Evolutionary conservation across 164 flowering plant genomes (phyloP), one percentile per base, ranked within the genome.

Genomic region (Cinnamomum chago): DNA sequence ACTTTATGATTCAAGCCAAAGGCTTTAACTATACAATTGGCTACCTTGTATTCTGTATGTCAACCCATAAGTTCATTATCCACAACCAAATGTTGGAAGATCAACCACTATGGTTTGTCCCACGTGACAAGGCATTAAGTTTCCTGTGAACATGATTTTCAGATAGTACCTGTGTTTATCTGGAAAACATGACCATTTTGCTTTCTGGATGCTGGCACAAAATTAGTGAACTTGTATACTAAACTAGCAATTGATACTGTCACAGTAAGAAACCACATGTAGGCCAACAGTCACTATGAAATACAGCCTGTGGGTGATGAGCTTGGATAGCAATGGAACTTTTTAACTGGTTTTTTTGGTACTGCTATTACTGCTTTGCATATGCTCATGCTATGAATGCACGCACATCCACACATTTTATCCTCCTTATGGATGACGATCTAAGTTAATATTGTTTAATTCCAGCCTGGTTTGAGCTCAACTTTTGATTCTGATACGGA

Each of bases 401-500:
- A 40, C 47, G 10, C 64, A 60, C 23, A 60, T 20, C 64, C 23
- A 17, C 11, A 22, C n/a, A 60, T 18, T 60, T 60, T 60, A 60
- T 60, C 24, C 64, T 5, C 24, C 24, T 18, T 60, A 11, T 2
- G 27, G 15, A 65, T 65, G 27, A 24, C 0, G 30, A 65, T 65
- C 72, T 52, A 27, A 52, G 50, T 58, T 25, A 58, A 40, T 24
- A 12, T 51, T 25, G 3, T n/a, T 60, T 7, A 47, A 20, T 51
- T 65, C 22, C 76, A 73, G 76, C 70, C 70, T 66, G 7, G 78
- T 30, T 62, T 81, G 79, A 58, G 77, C 65, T 84, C 83, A 33
- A 89, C 89, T 84, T 87, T 94, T 50, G 98, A 87, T 65, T 92
- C 94, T 24, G 92, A 92, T 64, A 81, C 50, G 60, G 97, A 91